Percentiles rank a stretch among this genome's conserved stretches.
phyloP scores from a whole-genome alignment of 352 stramenopile species.

The Plasmopara muralis region DNA sequence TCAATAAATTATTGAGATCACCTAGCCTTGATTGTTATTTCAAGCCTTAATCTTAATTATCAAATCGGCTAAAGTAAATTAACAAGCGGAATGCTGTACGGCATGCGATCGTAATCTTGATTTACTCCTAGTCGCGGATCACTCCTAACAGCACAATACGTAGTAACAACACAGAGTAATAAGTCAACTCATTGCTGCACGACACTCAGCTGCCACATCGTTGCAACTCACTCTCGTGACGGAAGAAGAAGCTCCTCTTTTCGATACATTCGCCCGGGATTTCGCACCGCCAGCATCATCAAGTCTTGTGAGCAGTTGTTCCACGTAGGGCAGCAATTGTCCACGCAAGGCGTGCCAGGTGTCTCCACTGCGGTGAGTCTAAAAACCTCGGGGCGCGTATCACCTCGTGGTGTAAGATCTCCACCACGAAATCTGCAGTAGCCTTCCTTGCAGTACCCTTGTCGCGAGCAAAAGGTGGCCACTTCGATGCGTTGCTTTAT shows the following conservation, averaged over 20 bases:
- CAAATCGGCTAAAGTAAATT: conserved; percentile 35
- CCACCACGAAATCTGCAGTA: conserved; percentile 60
- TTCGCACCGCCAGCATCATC: conserved; percentile 37
- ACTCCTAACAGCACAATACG: conserved; percentile 26
- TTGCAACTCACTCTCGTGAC: conserved; percentile 42
- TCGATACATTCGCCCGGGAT: conserved; percentile 40
- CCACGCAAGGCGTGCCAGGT: conserved; percentile 51
- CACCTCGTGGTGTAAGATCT: conserved; percentile 47
- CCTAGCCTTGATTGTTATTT: no score
- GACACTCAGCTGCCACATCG: neutral
- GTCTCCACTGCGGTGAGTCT: conserved; percentile 42
- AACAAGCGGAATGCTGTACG: conserved; percentile 62
- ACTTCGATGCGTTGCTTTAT: conserved; percentile 59
- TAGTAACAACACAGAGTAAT: neutral
- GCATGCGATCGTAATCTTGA: conserved; percentile 71
- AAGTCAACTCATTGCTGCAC: neutral
- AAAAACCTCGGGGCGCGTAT: conserved; percentile 58
- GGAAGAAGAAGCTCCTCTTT: conserved; percentile 48
- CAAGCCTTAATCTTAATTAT: no score
- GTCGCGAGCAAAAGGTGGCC: conserved; percentile 59
- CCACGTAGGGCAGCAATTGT: conserved; percentile 46
- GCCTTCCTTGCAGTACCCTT: conserved; percentile 75
- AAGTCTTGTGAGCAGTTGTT: conserved; percentile 40
- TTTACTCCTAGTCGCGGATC: conserved; percentile 66
- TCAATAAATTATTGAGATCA: no score